Base-by-base conservation (phyloP, 2,329 filamentous ascomycete genomes). In the Ampelomyces quisqualis region DNA sequence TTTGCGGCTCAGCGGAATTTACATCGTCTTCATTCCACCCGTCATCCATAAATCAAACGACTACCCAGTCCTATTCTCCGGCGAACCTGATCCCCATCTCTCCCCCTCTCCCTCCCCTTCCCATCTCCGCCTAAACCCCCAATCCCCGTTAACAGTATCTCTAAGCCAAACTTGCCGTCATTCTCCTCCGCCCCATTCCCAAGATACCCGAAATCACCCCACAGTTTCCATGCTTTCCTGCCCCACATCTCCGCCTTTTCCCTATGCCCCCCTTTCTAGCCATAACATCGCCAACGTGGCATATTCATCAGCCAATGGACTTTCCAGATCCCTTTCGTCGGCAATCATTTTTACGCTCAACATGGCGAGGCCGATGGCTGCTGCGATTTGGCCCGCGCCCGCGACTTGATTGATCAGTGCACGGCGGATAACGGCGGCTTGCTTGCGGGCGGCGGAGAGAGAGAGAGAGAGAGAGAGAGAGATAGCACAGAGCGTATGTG, bases 401-500 rank as follows among this genome's bases (percentile, higher is more conserved):
- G 42, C 51, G 5, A 46, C 17, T 2, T 38, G 29, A 2, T 23
- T 7, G 29, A 60, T 55, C 22, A 49, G 31, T 2, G 13, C 30
- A 31, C 57, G 51, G n/a, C 51, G 51, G 2, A 45, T 26, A 33
- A 59, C 57, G 1, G 51, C 55, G 6, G 39, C 42, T 28, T 40
- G 7, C 22, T 39, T 39, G 10, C 35, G 23, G 17, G 7, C 2
- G 28, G 0, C 0, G 49, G 31, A 0, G n/a, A n/a, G n/a, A n/a
- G n/a, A n/a, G n/a, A n/a, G n/a, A n/a, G n/a, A n/a, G n/a, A n/a
- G n/a, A n/a, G n/a, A n/a, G n/a, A n/a, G n/a, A n/a, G n/a, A 43
- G 37, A 5, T 27, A 27, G 38, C 57, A 61, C 7, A 61, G 46
- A 11, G 27, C 11, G 38, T 55, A 61, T 17, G 45, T 50, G 32